Evolutionary conservation across 495 filamentous ascomycete species (phyloP), one percentile per base, ranked within the genome.

Genomic region (Halenospora varia): DNA sequence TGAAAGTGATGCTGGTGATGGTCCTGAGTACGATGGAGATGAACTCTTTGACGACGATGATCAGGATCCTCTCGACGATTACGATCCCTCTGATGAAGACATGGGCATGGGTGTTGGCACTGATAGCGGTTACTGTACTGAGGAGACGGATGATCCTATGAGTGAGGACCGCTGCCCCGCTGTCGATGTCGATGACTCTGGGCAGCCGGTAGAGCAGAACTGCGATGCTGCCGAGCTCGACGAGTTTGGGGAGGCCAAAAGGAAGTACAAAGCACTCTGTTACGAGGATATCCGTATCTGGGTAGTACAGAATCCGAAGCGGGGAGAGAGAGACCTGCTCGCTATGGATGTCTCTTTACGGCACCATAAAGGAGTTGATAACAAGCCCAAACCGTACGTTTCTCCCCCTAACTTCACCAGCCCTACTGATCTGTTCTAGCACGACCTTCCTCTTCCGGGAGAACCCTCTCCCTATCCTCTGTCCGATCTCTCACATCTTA

Each of bases 241-340:
- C 39, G 48, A 54, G 52, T 57, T 59, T 48, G 18, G 40, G 15
- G 55, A 56, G 49, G 51, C 24, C 15, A 29, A 10, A 25, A 42
- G 64, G 59, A 53, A 50, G 52, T 60, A 40, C n/a, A 65, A 65
- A 57, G 55, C 54, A 13, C 58, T 65, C 20, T 65, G 49, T 45
- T 66, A 63, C 51, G 63, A 71, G 53, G 62, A 68, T 23, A 65
- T 71, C 60, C 40, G 61, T 48, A 55, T 64, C 39, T 62, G 26
- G 64, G 47, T 71, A 15, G 59, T 71, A 8, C 25, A 60, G 53
- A 57, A 71, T 45, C 67, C 62, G 35, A 61, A 65, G 50, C 53
- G 51, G 25, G 51, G 62, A 35, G 53, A 57, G 42, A 25, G 59
- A 22, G 69, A 69, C 53, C 41, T 59, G 13, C 65, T 65, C 0